Conservation (phyloP, 2,329 filamentous ascomycete species). For the Thelonectria blattea region DNA sequence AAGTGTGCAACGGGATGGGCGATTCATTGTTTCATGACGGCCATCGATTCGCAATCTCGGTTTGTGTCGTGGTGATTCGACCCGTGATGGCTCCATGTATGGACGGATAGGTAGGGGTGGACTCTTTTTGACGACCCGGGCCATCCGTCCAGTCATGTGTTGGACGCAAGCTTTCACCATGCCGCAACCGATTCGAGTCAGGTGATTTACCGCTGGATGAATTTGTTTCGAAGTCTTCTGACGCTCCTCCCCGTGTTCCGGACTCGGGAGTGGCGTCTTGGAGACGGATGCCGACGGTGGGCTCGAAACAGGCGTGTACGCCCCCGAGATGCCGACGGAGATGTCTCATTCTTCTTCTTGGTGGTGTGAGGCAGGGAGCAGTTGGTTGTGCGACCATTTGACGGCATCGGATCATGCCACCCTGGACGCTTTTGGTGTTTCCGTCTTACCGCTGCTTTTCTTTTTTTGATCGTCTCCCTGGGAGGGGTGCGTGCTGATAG, state of each 20-base stretch:
- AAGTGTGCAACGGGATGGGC: slow-evolving; percentile 1
- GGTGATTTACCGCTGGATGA: slow-evolving; percentile 1
- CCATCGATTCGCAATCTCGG: slow-evolving; percentile 14
- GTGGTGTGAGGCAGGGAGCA: slow-evolving; percentile 14
- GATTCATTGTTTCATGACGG: not conserved
- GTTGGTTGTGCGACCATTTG: slow-evolving; percentile 13
- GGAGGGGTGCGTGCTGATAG: not conserved
- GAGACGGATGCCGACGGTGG: not conserved
- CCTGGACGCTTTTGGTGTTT: not conserved
- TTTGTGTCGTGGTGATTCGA: slow-evolving; percentile 29
- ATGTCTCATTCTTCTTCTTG: slow-evolving; percentile 5
- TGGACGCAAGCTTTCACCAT: slow-evolving; percentile 5
- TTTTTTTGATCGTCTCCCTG: not conserved
- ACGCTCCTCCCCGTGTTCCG: not conserved
- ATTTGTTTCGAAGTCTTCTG: slow-evolving; percentile 2
- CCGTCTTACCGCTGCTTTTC: slow-evolving; percentile 16
- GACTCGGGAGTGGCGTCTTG: slow-evolving; percentile 16
- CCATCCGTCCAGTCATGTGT: slow-evolving; percentile 16
- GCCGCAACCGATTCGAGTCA: not conserved
- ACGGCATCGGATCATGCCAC: slow-evolving; percentile 15
- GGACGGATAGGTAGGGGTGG: slow-evolving; percentile 19
- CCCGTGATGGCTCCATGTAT: slow-evolving; percentile 30
- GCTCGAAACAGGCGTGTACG: slow-evolving; percentile 4
- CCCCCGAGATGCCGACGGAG: slow-evolving; percentile 16
- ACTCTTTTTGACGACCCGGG: slow-evolving; percentile 5